Evolutionary conservation across 257 asterid genomes (phyloP).

Genomic region (Thymus mandschuricus): DNA sequence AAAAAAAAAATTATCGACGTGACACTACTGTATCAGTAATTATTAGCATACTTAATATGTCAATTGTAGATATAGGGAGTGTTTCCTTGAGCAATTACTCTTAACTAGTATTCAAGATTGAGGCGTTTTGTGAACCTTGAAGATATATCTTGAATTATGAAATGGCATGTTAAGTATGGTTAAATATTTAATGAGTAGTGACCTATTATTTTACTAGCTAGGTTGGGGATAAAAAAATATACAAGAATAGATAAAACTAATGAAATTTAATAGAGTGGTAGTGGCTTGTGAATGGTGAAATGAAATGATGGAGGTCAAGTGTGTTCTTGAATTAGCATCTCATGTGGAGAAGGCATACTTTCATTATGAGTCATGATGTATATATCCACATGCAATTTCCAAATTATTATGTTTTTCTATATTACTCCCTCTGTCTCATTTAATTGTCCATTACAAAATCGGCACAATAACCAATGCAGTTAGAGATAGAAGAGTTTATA

Average conservation of each 20-base stretch:
- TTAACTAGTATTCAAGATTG: too few relatives aligned
- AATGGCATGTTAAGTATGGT: slow-evolving; percentile 23
- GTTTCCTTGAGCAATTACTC: too few relatives aligned
- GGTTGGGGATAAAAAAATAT: too few relatives aligned
- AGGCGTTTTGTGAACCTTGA: too few relatives aligned
- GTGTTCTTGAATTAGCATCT: slow-evolving; percentile 16
- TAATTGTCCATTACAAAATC: too few relatives aligned
- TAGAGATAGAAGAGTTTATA: too few relatives aligned
- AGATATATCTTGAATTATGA: not conserved
- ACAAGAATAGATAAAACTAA: not conserved
- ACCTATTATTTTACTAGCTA: too few relatives aligned
- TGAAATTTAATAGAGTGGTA: not conserved
- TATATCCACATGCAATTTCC: slow-evolving; percentile 8
- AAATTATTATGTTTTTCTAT: not conserved
- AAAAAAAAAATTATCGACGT: too few relatives aligned
- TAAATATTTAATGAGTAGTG: not conserved
- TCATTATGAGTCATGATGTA: slow-evolving; percentile 29
- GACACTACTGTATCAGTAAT: too few relatives aligned
- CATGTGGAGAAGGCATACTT: slow-evolving; percentile 26
- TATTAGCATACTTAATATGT: too few relatives aligned
- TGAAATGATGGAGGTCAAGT: slow-evolving; percentile 13
- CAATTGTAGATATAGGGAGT: too few relatives aligned
- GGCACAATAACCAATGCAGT: too few relatives aligned
- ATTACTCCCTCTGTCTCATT: not conserved
- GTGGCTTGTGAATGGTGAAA: not conserved